These are phyloP conservation scores for Fragaria nilgerrensis DNA, from an alignment of 306 rosid genomes.

Conservation along the genomic window DNA sequence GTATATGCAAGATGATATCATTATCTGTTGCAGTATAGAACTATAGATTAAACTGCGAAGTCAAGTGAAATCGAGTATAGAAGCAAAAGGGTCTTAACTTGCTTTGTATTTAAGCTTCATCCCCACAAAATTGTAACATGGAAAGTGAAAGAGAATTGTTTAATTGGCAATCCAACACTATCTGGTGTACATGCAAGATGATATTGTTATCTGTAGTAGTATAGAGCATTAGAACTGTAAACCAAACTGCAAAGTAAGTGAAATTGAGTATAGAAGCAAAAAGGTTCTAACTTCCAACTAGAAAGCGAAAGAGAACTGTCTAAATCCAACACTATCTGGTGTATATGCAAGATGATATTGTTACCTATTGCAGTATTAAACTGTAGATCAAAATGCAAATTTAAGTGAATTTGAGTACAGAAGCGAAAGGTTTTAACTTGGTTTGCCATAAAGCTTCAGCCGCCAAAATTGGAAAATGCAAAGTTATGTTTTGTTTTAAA, in stretches of 20 bases:
- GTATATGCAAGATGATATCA: too few species aligned
- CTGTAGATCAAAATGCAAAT: not conserved
- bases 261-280: not conserved
- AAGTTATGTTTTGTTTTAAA: not conserved
- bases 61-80: not conserved
- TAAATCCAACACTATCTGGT: not conserved
- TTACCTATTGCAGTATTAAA: not conserved
- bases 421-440: not conserved
- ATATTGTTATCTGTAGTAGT: not conserved
- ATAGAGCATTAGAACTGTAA: not conserved
- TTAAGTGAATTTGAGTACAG: not conserved
- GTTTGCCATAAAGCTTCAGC: not conserved
- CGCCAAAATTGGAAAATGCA: not conserved
- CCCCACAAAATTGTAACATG: not conserved
- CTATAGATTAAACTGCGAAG: not conserved
- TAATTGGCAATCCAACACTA: not conserved
- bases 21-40: too few species aligned
- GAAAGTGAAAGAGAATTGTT: not conserved
- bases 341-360: not conserved
- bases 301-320: not conserved
- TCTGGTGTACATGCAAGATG: not conserved
- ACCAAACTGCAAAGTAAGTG: not conserved
- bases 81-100: not conserved
- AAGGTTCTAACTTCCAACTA: too few species aligned
- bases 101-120: not conserved